phyloP scores from a whole-genome alignment of 177 flowering plant species.

The Telopea speciosissima region DNA sequence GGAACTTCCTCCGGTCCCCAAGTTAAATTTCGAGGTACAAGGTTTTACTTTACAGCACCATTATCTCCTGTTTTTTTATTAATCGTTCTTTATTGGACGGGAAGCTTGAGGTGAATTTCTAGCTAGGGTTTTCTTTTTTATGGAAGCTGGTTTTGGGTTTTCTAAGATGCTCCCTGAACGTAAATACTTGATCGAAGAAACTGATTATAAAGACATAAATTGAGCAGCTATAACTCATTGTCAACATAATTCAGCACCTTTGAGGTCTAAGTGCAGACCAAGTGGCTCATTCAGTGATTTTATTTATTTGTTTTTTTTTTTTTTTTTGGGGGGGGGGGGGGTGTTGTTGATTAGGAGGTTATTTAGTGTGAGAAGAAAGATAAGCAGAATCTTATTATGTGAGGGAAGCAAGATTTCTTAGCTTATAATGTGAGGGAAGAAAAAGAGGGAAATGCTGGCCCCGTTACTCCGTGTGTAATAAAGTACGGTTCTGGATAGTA shows the following conservation, averaged over 20 bases:
- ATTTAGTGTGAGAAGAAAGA: no score
- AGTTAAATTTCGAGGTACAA: conserved; percentile 54
- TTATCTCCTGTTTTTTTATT: background rate
- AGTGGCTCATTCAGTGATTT: no score
- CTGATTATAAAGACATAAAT: background rate
- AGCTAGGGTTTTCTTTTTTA: background rate
- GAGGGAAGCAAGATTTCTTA: no score
- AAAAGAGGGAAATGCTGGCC: no score
- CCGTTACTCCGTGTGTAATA: no score
- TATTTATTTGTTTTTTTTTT: no score
- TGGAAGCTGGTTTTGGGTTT: background rate
- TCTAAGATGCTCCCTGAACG: background rate
- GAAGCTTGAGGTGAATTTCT: background rate
- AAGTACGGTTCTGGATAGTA: no score
- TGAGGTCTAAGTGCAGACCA: background rate
- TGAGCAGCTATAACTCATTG: background rate
- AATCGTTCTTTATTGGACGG: background rate
- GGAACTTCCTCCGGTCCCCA: conserved; percentile 67
- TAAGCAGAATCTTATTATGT: no score
- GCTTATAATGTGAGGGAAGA: no score
- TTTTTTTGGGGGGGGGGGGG: no score
- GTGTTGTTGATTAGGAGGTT: no score
- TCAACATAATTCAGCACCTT: no score
- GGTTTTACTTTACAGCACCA: background rate
- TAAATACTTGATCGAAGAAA: background rate